Conservation (phyloP, 345 rosid species). For the Populus davidiana region DNA sequence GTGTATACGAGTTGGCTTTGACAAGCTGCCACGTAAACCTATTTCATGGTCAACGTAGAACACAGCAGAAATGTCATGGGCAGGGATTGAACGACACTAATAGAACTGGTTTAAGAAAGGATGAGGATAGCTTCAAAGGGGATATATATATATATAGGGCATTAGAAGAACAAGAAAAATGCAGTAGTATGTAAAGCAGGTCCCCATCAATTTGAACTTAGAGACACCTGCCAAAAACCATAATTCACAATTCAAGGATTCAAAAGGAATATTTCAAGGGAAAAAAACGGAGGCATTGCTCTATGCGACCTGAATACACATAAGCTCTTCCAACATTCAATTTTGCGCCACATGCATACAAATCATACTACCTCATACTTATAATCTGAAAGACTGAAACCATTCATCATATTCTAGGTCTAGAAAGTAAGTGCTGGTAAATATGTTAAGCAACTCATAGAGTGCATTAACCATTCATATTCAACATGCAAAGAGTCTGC, state of each 20-base stretch:
- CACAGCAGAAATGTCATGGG: not conserved
- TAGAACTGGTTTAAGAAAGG: no score
- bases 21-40: not conserved
- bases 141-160: no score
- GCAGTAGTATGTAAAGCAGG: no score
- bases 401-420: not conserved
- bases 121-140: no score
- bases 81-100: not conserved
- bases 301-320: not conserved
- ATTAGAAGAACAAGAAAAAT: no score
- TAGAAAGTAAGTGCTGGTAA: not conserved
- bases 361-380: not conserved
- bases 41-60: not conserved
- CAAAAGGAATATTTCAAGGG: not conserved
- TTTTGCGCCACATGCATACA: not conserved
- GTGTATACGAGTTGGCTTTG: not conserved
- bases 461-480: not conserved
- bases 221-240: not conserved
- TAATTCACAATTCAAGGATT: not conserved
- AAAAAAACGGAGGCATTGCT: not conserved
- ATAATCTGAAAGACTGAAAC: not conserved
- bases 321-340: not conserved
- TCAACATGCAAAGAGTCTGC: slow-evolving; percentile 3
- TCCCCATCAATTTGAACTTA: not conserved
- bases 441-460: not conserved